phyloP scores from a whole-genome alignment of 805 yeast species.

The Middelhovenomyces tepae region DNA sequence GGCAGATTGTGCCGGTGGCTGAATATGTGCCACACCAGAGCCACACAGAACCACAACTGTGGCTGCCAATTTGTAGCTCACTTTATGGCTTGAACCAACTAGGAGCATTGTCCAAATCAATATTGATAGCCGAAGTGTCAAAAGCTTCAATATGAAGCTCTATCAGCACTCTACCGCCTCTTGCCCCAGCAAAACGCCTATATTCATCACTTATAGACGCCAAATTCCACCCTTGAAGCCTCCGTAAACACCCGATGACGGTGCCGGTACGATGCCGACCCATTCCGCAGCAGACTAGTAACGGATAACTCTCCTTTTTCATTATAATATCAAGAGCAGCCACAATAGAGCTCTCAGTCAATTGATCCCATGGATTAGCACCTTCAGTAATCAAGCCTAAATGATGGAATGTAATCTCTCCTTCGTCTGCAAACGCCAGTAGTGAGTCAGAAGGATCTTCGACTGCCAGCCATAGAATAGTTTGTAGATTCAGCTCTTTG shows the following conservation, averaged over 20 bases:
- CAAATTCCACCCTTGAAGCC: constrained; percentile 95
- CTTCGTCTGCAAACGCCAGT: constrained; percentile 66
- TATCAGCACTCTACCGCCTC: constrained; percentile 87
- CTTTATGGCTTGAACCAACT: constrained; percentile 31
- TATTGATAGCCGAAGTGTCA: constrained; percentile 38
- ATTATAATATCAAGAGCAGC: constrained; percentile 71
- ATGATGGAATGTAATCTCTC: constrained; percentile 69
- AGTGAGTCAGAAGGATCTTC: constrained; percentile 92
- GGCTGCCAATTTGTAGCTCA: background rate
- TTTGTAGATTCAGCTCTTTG: constrained; percentile 59
- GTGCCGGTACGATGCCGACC: constrained; percentile 97
- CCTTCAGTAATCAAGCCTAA: constrained; percentile 75
- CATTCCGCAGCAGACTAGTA: constrained; percentile 95
- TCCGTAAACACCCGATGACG: constrained; percentile 84
- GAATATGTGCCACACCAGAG: constrained; percentile 51
- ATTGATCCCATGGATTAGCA: constrained; percentile 93
- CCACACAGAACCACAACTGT: background rate
- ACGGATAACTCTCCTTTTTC: constrained; percentile 66
- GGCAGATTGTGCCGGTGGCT: constrained; percentile 66
- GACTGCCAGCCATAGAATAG: constrained; percentile 88
- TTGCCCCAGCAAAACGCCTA: constrained; percentile 83
- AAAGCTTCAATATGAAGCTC: constrained; percentile 79
- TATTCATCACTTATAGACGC: constrained; percentile 94
- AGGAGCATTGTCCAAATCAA: constrained; percentile 37
- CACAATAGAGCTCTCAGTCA: constrained; percentile 71